A percentile compares a stretch with the other conserved stretches of the same genome.
phyloP scores from a whole-genome alignment of 805 yeast genomes.

The Candida nanaspora region DNA sequence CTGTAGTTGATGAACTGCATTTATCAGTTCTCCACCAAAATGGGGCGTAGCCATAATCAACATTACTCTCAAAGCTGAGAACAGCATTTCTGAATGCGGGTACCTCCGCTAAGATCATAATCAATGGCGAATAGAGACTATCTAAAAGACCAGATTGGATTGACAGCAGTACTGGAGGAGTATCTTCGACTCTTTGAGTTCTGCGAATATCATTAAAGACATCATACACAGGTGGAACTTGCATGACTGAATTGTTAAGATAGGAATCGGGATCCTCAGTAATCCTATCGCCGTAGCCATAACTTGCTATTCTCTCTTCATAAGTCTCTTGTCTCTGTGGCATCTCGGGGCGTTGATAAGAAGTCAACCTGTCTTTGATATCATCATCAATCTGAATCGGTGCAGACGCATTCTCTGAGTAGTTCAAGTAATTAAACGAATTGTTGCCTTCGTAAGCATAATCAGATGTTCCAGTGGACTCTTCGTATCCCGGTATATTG shows the following conservation, averaged over 20 bases:
- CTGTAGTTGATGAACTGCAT: conserved; percentile 17
- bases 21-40: conserved; percentile 33
- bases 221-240: conserved; percentile 10
- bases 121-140: conserved; percentile 33
- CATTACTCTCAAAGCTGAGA: conserved; percentile 21
- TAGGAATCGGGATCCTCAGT: not conserved
- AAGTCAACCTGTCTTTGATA: too few relatives aligned
- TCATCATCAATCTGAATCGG: not conserved
- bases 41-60: conserved; percentile 28
- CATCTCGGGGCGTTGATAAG: too few relatives aligned
- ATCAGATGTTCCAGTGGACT: too few relatives aligned
- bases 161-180: conserved; percentile 31
- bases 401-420: not conserved
- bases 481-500: too few relatives aligned
- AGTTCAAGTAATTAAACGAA: too few relatives aligned
- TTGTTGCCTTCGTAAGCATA: too few relatives aligned
- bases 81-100: conserved; percentile 26
- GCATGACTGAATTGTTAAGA: not conserved
- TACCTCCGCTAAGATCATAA: conserved; percentile 31
- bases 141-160: conserved; percentile 25
- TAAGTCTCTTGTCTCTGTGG: not conserved
- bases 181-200: conserved; percentile 12
- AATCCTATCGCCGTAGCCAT: conserved; percentile 7
- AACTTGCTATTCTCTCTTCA: conserved; percentile 14
- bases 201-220: conserved; percentile 27